A percentile compares a stretch with the other conserved stretches of the same genome.
phyloP scores from a whole-genome alignment of 352 stramenopile genomes.

The Phytophthora cactorum region DNA sequence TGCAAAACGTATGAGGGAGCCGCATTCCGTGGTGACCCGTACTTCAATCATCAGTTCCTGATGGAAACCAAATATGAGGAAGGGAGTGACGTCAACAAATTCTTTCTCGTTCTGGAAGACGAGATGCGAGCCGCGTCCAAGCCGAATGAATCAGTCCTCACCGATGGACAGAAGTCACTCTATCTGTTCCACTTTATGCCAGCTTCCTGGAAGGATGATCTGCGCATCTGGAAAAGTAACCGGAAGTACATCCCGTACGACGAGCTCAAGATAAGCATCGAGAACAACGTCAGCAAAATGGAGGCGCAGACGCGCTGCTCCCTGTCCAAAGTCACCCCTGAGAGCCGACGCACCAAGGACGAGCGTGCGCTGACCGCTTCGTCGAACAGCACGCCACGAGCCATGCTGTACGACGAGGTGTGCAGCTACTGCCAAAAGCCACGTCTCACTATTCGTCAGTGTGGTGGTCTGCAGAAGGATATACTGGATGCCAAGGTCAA shows the following conservation, averaged over 20 bases:
- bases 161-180: conserved; percentile 1
- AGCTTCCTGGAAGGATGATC: conserved; percentile 5
- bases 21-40: conserved; percentile 1
- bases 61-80: conserved; percentile 10
- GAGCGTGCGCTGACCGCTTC: neutral
- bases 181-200: conserved; percentile 10
- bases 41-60: neutral
- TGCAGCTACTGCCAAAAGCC: neutral
- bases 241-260: neutral
- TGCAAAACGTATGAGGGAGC: conserved; percentile 6
- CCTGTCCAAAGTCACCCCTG: neutral
- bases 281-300: neutral
- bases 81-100: neutral
- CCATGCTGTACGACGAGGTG: neutral
- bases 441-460: neutral
- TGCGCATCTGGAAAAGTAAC: neutral
- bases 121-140: conserved; percentile 1
- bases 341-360: neutral
- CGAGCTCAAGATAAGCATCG: neutral
- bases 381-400: neutral
- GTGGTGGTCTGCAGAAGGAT: neutral
- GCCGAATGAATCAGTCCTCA: conserved; percentile 17
- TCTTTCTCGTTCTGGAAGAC: conserved; percentile 6
- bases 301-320: neutral
- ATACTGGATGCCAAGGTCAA: neutral